Base-by-base conservation (phyloP, 305 asterid species). In the Fraxinus platypoda region DNA sequence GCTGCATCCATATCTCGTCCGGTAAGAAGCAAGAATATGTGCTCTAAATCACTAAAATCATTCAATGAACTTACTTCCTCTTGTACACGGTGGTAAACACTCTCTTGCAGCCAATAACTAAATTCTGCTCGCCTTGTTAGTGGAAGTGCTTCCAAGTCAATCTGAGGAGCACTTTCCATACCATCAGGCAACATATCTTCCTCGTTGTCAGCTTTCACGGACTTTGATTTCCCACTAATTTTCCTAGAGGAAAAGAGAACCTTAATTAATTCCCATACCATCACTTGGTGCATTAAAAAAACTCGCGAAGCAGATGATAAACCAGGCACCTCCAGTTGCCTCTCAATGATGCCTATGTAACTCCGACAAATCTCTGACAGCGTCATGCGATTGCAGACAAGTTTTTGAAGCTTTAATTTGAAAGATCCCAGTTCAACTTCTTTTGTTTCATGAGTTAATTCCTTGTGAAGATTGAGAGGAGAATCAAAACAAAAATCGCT, bases 71-170 rank as follows among this genome's bases (percentile, higher is more conserved):
- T 90, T 76, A 93, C 91, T 78, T 93, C 98, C 81, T 91, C 93
- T 86, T 93, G 98, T 62, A 96, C 98, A 66, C 97, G 96, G 64
- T 93, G 95, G 87, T 91, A 90, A 87, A 94, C 95, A 85, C 97
- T 91, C 86, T 93, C 98, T 91, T 91, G 97, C 88, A 96, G 87
- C 99, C 99, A 96, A 86, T 83, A 91, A 85, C 98, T 96, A 84
- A 96, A 93, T 43, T 89, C 94, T 37, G 99, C 98, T 82, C 98
- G 91, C 79, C 96, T 89, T 37, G 91, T 87, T 74, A 93, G 84
- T 71, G 94, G 94, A 83, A 94, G 95, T 83, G 99, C 92, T 85
- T 96, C 98, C 66, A 82, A 83, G 85, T 92, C 98, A 84, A 87
- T 85, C 66, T 90, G 92, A 13, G 93, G 89, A 83, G 91, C 78